Conservation (phyloP, 139 green algal genomes). For the Chloropicon primus region DNA sequence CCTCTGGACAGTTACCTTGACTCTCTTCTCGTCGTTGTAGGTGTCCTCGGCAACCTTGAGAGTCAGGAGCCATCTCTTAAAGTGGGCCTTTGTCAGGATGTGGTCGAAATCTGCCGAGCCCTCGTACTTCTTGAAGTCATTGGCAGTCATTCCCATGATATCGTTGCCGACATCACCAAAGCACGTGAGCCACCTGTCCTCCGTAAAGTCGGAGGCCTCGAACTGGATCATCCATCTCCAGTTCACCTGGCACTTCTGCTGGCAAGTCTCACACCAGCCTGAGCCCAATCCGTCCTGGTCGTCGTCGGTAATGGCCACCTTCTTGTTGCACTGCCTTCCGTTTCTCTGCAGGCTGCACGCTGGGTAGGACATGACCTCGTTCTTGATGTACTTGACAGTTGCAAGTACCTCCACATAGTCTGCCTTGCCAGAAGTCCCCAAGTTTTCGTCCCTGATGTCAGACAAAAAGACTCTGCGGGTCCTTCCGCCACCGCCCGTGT, state of each 20-base stretch:
- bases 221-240: slow-evolving; percentile 37
- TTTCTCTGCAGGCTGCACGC: slow-evolving; percentile 19
- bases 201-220: slow-evolving; percentile 38
- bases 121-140: neutral
- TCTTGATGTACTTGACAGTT: slow-evolving; percentile 40
- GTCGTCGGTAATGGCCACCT: slow-evolving; percentile 42
- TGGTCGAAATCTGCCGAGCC: neutral
- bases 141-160: slow-evolving; percentile 22
- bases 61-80: slow-evolving; percentile 37
- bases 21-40: slow-evolving; percentile 73
- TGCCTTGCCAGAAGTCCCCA: slow-evolving; percentile 42
- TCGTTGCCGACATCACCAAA: slow-evolving; percentile 38
- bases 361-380: slow-evolving; percentile 53
- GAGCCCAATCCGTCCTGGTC: slow-evolving; percentile 25
- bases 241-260: slow-evolving; percentile 13
- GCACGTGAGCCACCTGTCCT: slow-evolving; percentile 28
- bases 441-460: slow-evolving; percentile 63
- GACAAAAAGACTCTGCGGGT: slow-evolving; percentile 34
- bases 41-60: slow-evolving; percentile 67
- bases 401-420: slow-evolving; percentile 50
- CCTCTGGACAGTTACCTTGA: slow-evolving; percentile 43
- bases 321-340: slow-evolving; percentile 60
- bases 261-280: slow-evolving; percentile 28
- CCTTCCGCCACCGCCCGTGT: slow-evolving; percentile 23
- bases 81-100: slow-evolving; percentile 18